phyloP scores from a whole-genome alignment of 2,329 filamentous ascomycete genomes.

The Teratosphaeria viscida region DNA sequence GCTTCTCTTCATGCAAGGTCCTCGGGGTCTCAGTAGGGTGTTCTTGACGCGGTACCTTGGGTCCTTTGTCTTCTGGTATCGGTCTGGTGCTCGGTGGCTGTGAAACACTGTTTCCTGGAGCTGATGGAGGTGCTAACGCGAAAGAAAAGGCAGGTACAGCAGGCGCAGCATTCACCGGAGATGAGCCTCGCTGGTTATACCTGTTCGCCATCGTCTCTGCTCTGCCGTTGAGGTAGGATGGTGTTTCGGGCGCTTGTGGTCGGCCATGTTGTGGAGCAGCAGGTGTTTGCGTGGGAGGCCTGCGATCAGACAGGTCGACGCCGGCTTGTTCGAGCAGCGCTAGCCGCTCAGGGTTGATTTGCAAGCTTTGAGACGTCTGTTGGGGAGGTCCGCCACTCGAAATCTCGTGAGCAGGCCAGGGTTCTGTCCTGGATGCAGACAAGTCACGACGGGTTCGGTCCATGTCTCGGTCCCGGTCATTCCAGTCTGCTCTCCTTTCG shows the following conservation, averaged over 20 bases:
- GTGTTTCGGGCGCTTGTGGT: slow-evolving; percentile 31
- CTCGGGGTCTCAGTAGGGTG: background rate
- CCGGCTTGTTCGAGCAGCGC: slow-evolving; percentile 23
- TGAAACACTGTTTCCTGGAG: background rate
- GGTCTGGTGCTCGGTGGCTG: background rate
- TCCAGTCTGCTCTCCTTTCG: slow-evolving; percentile 28
- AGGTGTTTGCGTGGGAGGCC: slow-evolving; percentile 11
- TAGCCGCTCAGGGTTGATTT: slow-evolving; percentile 23
- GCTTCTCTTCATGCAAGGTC: background rate
- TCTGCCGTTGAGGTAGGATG: slow-evolving; percentile 35
- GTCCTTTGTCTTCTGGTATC: background rate
- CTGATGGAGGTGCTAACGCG: slow-evolving; percentile 20
- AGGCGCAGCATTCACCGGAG: slow-evolving; percentile 44
- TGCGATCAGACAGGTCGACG: slow-evolving; percentile 16
- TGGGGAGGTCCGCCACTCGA: slow-evolving; percentile 9
- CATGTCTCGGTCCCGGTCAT: slow-evolving; percentile 31
- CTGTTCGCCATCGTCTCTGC: slow-evolving; percentile 37
- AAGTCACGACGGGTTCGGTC: slow-evolving; percentile 22
- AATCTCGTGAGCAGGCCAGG: slow-evolving; percentile 17
- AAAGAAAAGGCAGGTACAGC: slow-evolving; percentile 44
- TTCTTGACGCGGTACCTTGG: background rate
- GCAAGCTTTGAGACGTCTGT: slow-evolving; percentile 13
- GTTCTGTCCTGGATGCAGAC: slow-evolving; percentile 19
- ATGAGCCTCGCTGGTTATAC: slow-evolving; percentile 37
- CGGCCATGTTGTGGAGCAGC: slow-evolving; percentile 9